These are phyloP conservation scores for Leucocoprinus sp. DNA, from an alignment of 768 basidiomycete genomes.

Conservation along the genomic window DNA sequence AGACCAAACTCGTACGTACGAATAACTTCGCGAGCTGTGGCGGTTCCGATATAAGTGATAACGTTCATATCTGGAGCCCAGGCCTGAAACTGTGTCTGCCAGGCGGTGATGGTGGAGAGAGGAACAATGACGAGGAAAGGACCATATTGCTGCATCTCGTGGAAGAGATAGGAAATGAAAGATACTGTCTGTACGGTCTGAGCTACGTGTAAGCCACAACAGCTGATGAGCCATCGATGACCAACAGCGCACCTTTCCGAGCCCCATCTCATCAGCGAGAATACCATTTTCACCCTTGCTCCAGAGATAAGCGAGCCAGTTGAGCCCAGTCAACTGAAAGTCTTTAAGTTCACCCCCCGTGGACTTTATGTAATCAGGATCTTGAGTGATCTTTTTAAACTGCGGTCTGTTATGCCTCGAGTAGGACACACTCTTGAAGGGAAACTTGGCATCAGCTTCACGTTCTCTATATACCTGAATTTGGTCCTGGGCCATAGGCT, in stretches of 20 bases:
- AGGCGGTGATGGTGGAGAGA: constrained; percentile 94
- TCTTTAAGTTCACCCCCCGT: constrained; percentile 91
- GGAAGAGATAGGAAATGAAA: constrained; percentile 92
- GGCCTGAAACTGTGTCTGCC: constrained; percentile 88
- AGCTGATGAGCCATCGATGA: not conserved
- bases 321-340: constrained; percentile 95
- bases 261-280: constrained; percentile 98
- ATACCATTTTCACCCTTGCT: constrained; percentile 93
- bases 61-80: constrained; percentile 98
- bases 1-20: constrained; percentile 87
- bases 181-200: constrained; percentile 94
- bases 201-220: constrained; percentile 14
- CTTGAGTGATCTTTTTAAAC: constrained; percentile 78
- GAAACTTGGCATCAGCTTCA: constrained; percentile 73
- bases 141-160: constrained; percentile 86
- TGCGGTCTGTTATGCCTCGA: constrained; percentile 58
- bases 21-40: constrained; percentile 81
- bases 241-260: constrained; percentile 66
- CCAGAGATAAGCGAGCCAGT: constrained; percentile 99
- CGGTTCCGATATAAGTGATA: constrained; percentile 92
- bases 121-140: constrained; percentile 98
- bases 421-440: constrained; percentile 75
- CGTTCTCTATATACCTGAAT: constrained; percentile 75
- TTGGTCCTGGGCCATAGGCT: constrained; percentile 64
- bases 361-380: constrained; percentile 73